Base-by-base conservation (phyloP, 2,329 filamentous ascomycete species). In the Xylaria polymorpha region DNA sequence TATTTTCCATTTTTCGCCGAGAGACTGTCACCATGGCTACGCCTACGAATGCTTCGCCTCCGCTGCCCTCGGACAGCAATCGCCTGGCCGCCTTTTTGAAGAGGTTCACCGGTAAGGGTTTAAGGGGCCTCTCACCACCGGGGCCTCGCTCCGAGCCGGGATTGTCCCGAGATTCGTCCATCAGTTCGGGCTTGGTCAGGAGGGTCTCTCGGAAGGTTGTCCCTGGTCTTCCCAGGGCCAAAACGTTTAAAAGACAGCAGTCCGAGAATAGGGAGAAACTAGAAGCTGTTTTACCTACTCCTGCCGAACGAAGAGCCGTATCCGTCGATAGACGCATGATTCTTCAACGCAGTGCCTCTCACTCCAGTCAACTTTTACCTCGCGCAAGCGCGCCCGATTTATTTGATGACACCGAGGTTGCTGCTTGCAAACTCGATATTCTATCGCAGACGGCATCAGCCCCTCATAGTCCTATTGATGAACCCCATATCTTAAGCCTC, bases 191-290 rank as follows among this genome's bases (percentile, higher is more conserved):
- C 51, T 67, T 83, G 56, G 79, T 82, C 25, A 81, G 82, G 63
- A 83, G 84, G 69, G 78, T 81, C 68, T 83, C 83, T 37, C 81
- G 88, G 73, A 89, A 86, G 76, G 92, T 94, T n/a, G 89, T 94
- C 18, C 91, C 94, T 20, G 91, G 91, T 18, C 82, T 97, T 44
- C 93, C 94, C 46, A 88, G 93, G 58, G 85, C 90, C 4, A 88
- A 91, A 74, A 97, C 93, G 0, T 94, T 97, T 81, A 92, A 90
- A 80, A 88, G 94, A 75, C 93, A 95, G 79, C 88, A 92, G 78
- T 95, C 93, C 35, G 94, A 97, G 80, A 87, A 88, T 71, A 87
- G 94, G 74, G 89, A 92, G 74, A 91, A 90, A 75, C 84, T 97
- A 63, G 85, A 91, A 68, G 90, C 92, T 53, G 85, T 89, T 50